Conservation (phyloP, 2,329 filamentous ascomycete species). For the Thielaviopsis cerberus region DNA sequence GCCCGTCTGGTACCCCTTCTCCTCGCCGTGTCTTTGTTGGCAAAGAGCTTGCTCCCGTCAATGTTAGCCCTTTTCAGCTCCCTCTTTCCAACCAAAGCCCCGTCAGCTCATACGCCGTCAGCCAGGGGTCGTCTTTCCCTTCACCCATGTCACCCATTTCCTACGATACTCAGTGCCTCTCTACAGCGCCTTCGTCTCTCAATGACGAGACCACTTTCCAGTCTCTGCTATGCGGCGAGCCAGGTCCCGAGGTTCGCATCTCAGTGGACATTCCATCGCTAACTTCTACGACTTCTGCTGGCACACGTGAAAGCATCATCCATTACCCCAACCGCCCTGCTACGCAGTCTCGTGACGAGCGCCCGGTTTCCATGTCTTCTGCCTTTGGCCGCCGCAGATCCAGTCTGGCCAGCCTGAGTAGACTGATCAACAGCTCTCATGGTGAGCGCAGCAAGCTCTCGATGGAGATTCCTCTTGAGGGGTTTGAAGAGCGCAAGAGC, state of each 20-base stretch:
- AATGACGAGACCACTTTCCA: slow-evolving; percentile 53
- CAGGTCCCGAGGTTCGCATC: slow-evolving; percentile 50
- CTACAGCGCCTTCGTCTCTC: slow-evolving; percentile 56
- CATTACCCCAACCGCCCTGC: slow-evolving; percentile 20
- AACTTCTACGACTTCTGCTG: slow-evolving; percentile 60
- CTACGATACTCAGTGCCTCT: slow-evolving; percentile 53
- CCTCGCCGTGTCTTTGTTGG: slow-evolving; percentile 23
- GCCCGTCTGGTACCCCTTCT: slow-evolving; percentile 26
- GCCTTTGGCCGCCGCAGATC: slow-evolving; percentile 52
- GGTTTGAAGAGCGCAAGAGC: slow-evolving; percentile 35
- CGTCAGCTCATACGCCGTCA: slow-evolving; percentile 47
- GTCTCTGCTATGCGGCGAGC: slow-evolving; percentile 54
- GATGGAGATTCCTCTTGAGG: slow-evolving; percentile 42
- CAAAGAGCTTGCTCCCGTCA: slow-evolving; percentile 32
- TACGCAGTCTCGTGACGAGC: slow-evolving; percentile 34
- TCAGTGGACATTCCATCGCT: slow-evolving; percentile 56
- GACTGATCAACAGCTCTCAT: slow-evolving; percentile 56
- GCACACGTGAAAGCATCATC: slow-evolving; percentile 48
- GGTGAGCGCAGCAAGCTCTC: slow-evolving; percentile 59
- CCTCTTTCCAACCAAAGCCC: slow-evolving; percentile 28
- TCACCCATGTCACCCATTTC: slow-evolving; percentile 52
- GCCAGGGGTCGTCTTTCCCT: slow-evolving; percentile 45
- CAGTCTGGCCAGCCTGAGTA: slow-evolving; percentile 58
- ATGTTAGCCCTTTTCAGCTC: slow-evolving; percentile 28
- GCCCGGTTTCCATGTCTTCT: slow-evolving; percentile 43